Evolutionary conservation across 2,329 filamentous ascomycete species (phyloP).

Genomic region (Pseudocercospora fuligena): DNA sequence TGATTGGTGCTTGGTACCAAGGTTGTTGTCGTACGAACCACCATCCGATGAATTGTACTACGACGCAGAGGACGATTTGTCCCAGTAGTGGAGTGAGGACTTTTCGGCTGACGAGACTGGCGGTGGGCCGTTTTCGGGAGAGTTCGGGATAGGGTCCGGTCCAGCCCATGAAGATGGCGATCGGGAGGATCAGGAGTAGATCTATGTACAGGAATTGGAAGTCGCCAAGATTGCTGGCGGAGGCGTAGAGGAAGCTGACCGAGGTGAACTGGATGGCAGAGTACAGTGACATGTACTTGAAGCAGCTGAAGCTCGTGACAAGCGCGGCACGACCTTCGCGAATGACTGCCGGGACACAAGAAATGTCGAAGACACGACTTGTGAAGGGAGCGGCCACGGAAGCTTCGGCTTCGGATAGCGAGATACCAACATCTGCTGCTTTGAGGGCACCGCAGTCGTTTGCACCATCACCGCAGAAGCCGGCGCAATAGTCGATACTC

Average conservation of each 20-base stretch:
- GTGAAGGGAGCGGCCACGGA: constrained; percentile 98
- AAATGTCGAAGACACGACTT: constrained; percentile 92
- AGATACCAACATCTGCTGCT: constrained; percentile 96
- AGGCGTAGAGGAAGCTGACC: constrained; percentile 94
- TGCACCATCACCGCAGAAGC: constrained; percentile 95
- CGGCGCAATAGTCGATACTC: constrained; percentile 90
- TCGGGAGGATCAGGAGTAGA: constrained; percentile 86
- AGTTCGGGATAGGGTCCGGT: constrained; percentile 79
- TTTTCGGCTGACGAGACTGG: constrained; percentile 89
- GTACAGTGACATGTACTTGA: constrained; percentile 99
- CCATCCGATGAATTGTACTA: constrained; percentile 76
- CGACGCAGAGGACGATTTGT: constrained; percentile 80
- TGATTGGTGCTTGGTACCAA: constrained; percentile 83
- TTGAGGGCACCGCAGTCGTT: constrained; percentile 98
- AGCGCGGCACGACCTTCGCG: constrained; percentile 89
- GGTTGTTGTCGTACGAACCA: constrained; percentile 74
- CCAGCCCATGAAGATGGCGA: constrained; percentile 99
- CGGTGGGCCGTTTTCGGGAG: constrained; percentile 84
- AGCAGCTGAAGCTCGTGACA: constrained; percentile 98
- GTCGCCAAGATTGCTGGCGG: constrained; percentile 91
- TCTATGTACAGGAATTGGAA: constrained; percentile 99
- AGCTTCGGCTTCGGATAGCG: constrained; percentile 93
- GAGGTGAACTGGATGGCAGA: constrained; percentile 99
- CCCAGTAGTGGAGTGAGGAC: constrained; percentile 87
- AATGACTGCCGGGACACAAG: constrained; percentile 91